Evolutionary conservation across 768 basidiomycete species (phyloP).

Genomic region (Lactarius akahatsu): DNA sequence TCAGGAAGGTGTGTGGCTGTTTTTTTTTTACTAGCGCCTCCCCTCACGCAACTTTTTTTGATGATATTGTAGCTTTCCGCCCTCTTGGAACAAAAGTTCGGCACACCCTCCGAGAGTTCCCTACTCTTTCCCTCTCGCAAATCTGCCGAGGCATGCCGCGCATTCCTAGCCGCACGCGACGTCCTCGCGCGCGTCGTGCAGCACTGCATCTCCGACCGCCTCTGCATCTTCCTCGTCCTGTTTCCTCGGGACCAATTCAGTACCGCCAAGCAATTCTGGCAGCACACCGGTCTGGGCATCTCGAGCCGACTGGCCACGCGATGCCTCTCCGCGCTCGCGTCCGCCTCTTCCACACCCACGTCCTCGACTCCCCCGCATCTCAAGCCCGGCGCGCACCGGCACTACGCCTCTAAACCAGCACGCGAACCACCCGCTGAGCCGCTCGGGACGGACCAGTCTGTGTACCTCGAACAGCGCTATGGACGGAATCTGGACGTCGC

Average conservation of each 20-base stretch:
- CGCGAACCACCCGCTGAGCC: constrained; percentile 35
- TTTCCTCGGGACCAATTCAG: constrained; percentile 61
- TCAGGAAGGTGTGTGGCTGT: constrained; percentile 61
- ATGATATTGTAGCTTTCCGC: constrained; percentile 59
- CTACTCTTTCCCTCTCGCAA: constrained; percentile 75
- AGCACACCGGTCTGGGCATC: constrained; percentile 88
- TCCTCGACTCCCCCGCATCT: constrained; percentile 6
- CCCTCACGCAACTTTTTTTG: background rate
- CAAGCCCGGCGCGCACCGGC: constrained; percentile 45
- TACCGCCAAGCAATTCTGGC: constrained; percentile 92
- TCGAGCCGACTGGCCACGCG: constrained; percentile 87
- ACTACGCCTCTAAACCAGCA: constrained; percentile 50
- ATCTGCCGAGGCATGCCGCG: constrained; percentile 72
- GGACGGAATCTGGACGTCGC: constrained; percentile 83
- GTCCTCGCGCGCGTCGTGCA: constrained; percentile 60
- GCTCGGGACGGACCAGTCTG: constrained; percentile 59
- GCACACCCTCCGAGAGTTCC: constrained; percentile 64
- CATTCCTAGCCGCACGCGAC: constrained; percentile 62
- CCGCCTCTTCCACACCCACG: constrained; percentile 36
- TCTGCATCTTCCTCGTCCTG: constrained; percentile 77
- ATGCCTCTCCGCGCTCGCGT: constrained; percentile 65
- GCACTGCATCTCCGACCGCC: constrained; percentile 52
- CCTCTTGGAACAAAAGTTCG: constrained; percentile 79
- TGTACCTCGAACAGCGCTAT: constrained; percentile 92
- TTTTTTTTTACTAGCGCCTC: background rate